Conservation (phyloP, 2,329 filamentous ascomycete genomes). For the Ramularia collo-cygni region DNA sequence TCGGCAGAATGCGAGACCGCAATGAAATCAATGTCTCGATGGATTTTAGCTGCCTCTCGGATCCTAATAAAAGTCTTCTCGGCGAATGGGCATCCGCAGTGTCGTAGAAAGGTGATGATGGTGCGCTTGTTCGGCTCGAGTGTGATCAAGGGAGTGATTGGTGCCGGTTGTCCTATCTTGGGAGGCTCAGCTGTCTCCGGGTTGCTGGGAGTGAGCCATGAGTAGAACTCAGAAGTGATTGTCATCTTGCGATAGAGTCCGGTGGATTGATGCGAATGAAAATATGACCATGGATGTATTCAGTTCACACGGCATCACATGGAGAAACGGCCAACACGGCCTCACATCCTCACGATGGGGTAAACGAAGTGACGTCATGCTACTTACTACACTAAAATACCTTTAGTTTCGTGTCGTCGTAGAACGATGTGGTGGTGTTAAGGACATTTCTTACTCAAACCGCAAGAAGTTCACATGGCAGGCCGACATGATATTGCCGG, state of each 20-base stretch:
- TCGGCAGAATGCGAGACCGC: conserved; percentile 56
- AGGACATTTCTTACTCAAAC: no score
- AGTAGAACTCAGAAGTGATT: conserved; percentile 32
- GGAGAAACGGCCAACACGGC: no score
- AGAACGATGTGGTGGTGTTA: no score
- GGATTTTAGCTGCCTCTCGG: conserved; percentile 44
- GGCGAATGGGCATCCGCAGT: conserved; percentile 68
- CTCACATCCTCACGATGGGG: no score
- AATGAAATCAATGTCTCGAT: conserved; percentile 50
- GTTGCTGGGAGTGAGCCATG: conserved; percentile 34
- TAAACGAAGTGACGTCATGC: no score
- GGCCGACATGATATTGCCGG: no score
- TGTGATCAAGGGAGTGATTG: conserved; percentile 45
- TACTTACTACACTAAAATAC: no score
- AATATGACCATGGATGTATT: conserved; percentile 5
- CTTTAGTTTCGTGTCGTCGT: no score
- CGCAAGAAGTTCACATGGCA: no score
- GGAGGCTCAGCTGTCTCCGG: conserved; percentile 31
- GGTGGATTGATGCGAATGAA: not conserved
- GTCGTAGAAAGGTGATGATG: conserved; percentile 61
- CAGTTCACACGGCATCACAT: no score
- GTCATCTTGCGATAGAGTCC: conserved; percentile 10
- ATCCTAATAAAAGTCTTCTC: conserved; percentile 44
- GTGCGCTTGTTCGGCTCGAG: conserved; percentile 51
- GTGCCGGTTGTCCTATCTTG: conserved; percentile 50